phyloP scores from a whole-genome alignment of 768 basidiomycete species.

The Lactarius psammicola region DNA sequence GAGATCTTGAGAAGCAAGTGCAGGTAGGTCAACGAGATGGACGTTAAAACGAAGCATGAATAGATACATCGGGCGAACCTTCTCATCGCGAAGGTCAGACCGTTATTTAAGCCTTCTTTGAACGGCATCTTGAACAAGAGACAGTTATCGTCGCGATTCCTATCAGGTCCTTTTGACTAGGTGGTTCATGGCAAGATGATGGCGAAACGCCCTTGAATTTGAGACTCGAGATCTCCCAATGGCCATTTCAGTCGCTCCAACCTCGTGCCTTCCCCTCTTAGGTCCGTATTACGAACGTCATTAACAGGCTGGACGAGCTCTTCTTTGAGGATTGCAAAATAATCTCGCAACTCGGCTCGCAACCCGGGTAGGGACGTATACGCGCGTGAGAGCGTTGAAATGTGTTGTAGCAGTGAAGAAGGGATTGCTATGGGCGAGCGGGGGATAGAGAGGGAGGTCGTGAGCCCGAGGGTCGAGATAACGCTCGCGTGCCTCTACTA shows the following conservation, averaged over 20 bases:
- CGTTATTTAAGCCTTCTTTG: slow-evolving; percentile 76
- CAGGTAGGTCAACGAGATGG: slow-evolving; percentile 60
- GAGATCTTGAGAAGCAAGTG: slow-evolving; percentile 90
- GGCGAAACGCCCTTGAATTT: slow-evolving; percentile 60
- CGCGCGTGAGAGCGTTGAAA: slow-evolving; percentile 80
- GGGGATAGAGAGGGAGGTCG: slow-evolving; percentile 61
- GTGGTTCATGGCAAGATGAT: slow-evolving; percentile 2
- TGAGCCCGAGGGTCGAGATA: slow-evolving; percentile 33
- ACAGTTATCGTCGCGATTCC: slow-evolving; percentile 64
- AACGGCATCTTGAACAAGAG: slow-evolving; percentile 66
- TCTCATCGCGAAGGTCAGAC: slow-evolving; percentile 78
- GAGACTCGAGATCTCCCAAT: slow-evolving; percentile 55
- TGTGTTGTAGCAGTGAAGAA: slow-evolving; percentile 62
- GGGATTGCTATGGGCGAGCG: slow-evolving; percentile 78
- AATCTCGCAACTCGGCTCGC: slow-evolving; percentile 82
- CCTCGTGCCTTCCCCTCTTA: slow-evolving; percentile 79
- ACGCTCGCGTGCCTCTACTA: slow-evolving; percentile 50
- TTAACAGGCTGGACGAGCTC: slow-evolving; percentile 96
- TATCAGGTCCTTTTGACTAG: slow-evolving; percentile 31
- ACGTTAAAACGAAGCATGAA: slow-evolving; percentile 17
- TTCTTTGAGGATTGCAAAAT: slow-evolving; percentile 80
- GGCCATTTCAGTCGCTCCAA: slow-evolving; percentile 68
- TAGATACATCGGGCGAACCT: slow-evolving; percentile 46
- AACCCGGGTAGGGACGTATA: slow-evolving; percentile 86
- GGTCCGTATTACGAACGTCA: slow-evolving; percentile 93